These are phyloP conservation scores for Tremella yokohamensis DNA, from an alignment of 768 basidiomycete genomes.

Conservation along the genomic window DNA sequence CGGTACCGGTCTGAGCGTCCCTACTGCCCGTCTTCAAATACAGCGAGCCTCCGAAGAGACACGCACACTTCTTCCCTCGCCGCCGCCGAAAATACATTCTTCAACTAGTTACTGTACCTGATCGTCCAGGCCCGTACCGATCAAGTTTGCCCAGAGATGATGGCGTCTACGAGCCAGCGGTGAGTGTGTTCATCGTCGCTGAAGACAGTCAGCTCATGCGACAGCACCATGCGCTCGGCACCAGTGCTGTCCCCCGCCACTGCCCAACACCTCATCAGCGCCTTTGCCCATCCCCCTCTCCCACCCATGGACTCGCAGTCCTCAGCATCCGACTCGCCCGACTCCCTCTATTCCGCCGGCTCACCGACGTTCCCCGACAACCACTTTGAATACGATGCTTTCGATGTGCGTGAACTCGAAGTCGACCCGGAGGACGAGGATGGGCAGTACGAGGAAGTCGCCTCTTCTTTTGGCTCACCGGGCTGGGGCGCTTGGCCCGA, in stretches of 20 bases:
- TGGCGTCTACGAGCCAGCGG: no score
- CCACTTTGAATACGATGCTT: conserved; percentile 30
- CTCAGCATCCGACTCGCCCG: conserved; percentile 35
- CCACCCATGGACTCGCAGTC: conserved; percentile 13
- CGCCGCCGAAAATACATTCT: no score
- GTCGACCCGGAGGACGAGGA: conserved; percentile 23
- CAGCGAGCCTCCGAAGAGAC: no score
- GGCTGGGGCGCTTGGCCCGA: conserved; percentile 30
- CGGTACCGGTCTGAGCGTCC: no score
- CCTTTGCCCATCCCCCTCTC: conserved; percentile 12
- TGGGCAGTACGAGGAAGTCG: conserved; percentile 28
- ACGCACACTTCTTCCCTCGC: no score
- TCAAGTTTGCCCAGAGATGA: no score
- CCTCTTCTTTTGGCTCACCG: conserved; percentile 14
- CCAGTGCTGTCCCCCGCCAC: conserved; percentile 24
- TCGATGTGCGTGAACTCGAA: neutral
- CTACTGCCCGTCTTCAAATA: no score
- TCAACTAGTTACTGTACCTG: no score
- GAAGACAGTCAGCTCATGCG: no score
- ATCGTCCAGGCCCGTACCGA: no score
- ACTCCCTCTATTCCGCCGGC: conserved; percentile 37
- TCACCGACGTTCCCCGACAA: conserved; percentile 32
- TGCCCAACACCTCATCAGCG: conserved; percentile 11
- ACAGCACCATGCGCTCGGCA: no score
- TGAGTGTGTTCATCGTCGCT: no score